These are phyloP conservation scores for Periconia digitata DNA, from an alignment of 2,329 filamentous ascomycete genomes.

Conservation along the genomic window DNA sequence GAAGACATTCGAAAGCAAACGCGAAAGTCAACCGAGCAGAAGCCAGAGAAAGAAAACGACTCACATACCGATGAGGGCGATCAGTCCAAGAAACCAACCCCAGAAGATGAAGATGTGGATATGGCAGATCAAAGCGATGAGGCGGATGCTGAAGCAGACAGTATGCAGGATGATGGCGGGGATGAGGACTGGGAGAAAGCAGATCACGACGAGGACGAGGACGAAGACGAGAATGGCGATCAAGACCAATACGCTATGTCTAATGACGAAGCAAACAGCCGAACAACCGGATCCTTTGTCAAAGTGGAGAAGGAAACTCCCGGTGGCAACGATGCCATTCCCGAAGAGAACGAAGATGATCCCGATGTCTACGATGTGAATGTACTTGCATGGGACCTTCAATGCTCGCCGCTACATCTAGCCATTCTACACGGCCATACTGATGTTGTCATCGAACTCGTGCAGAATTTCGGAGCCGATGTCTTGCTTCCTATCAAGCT, in stretches of 20 bases:
- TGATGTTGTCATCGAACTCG: slow-evolving; percentile 68
- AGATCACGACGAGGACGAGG: too few relatives aligned
- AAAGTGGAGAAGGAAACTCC: slow-evolving; percentile 61
- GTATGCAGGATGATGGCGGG: too few relatives aligned
- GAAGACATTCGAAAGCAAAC: slow-evolving; percentile 50
- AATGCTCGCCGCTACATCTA: slow-evolving; percentile 73
- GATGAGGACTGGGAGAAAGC: too few relatives aligned
- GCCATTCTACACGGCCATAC: slow-evolving; percentile 74
- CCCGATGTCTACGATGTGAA: slow-evolving; percentile 82
- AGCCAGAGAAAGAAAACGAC: slow-evolving; percentile 14
- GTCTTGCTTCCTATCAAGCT: slow-evolving; percentile 74
- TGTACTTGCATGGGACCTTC: slow-evolving; percentile 76
- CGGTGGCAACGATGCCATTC: slow-evolving; percentile 50
- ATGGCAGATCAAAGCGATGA: slow-evolving; percentile 56
- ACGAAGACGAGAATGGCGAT: too few relatives aligned
- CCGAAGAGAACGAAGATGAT: slow-evolving; percentile 62
- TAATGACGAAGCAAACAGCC: slow-evolving; percentile 36
- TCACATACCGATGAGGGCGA: slow-evolving; percentile 18
- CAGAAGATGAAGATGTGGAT: slow-evolving; percentile 45
- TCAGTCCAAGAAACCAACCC: slow-evolving; percentile 33
- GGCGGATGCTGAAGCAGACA: too few relatives aligned
- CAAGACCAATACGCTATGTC: too few relatives aligned
- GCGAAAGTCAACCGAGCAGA: slow-evolving; percentile 12
- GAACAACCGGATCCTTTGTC: slow-evolving; percentile 70
- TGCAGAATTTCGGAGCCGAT: slow-evolving; percentile 73